Base-by-base conservation (phyloP, 2,329 filamentous ascomycete genomes). In the Xylaria sp. region DNA sequence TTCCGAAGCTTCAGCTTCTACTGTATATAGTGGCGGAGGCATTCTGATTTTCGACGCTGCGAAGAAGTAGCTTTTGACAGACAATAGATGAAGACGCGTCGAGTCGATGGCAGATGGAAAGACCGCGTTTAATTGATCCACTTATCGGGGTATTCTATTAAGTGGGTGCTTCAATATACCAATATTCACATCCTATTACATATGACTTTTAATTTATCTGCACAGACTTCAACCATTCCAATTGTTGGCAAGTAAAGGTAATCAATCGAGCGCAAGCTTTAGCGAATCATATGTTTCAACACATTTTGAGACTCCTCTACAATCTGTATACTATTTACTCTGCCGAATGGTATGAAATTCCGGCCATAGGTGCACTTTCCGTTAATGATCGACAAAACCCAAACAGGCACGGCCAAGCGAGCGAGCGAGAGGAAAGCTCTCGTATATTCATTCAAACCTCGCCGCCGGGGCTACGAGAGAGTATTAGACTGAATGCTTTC, bases 1-100 rank as follows among this genome's bases (percentile, higher is more conserved):
- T 31, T 61, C 60, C 6, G 67, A 62, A 9, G 65, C 61, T 15
- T 69, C 67, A 9, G 73, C 49, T 5, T 75, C 66, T 7, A 78
- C 67, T 2, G 72, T 72, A 49, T 77, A 74, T 38, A 78, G 62
- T 38, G 76, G 73, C 15, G 74, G 74, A 20, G 77, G 46, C 77
- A 79, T 79, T 13, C 65, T 74, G 49, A 46, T 38, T 2, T 17
- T 13, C 20, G 10, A n/a, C 3, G 33, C 4, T 40, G 36, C 1
- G 17, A 62, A 48, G 33, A 28, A 26, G 28, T 36, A 23, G 26
- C 38, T 31, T 23, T 38, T 33, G 7, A 38, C 1, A 7, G 15
- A 33, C 5, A 6, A 15, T 51, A 13, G 17, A 40, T 60, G 36
- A 9, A 65, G 58, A 67, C 69, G 67, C 59, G 60, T 67, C 40